Conservation (phyloP, 2,329 filamentous ascomycete species). For the Phyllosticta citriasiana region DNA sequence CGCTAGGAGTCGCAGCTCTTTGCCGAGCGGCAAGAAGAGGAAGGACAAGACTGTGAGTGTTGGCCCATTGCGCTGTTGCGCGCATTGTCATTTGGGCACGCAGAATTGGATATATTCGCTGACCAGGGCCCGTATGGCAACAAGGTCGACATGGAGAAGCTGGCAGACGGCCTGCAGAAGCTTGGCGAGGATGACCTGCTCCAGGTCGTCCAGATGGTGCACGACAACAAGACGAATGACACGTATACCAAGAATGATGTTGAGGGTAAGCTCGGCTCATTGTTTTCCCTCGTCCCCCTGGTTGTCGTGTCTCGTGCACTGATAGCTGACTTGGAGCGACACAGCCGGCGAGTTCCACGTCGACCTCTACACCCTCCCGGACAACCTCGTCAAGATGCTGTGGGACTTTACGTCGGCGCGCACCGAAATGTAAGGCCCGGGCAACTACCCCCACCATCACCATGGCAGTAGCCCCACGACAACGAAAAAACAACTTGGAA, state of each 20-base stretch:
- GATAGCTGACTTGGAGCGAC: neutral
- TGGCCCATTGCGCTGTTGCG: slow-evolving; percentile 1
- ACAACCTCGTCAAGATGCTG: slow-evolving; percentile 79
- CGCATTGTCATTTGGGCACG: neutral
- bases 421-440: slow-evolving; percentile 9
- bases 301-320: neutral
- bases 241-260: slow-evolving; percentile 97
- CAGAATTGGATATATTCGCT: neutral
- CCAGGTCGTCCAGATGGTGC: slow-evolving; percentile 93
- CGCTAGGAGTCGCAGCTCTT: slow-evolving; percentile 53
- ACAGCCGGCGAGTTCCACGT: slow-evolving; percentile 94
- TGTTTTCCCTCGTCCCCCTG: neutral
- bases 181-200: slow-evolving; percentile 87
- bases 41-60: slow-evolving; percentile 47
- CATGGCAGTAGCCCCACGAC: no score
- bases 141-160: slow-evolving; percentile 83
- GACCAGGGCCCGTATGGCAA: neutral
- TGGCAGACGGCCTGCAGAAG: slow-evolving; percentile 83
- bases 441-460: no score
- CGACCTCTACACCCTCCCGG: slow-evolving; percentile 94
- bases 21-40: slow-evolving; percentile 65
- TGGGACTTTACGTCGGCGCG: slow-evolving; percentile 65
- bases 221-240: slow-evolving; percentile 88
- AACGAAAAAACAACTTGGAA: no score
- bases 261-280: slow-evolving; percentile 56